These are phyloP conservation scores for Fomes fomentarius DNA, from an alignment of 1,284 basidiomycete species.

Conservation along the genomic window DNA sequence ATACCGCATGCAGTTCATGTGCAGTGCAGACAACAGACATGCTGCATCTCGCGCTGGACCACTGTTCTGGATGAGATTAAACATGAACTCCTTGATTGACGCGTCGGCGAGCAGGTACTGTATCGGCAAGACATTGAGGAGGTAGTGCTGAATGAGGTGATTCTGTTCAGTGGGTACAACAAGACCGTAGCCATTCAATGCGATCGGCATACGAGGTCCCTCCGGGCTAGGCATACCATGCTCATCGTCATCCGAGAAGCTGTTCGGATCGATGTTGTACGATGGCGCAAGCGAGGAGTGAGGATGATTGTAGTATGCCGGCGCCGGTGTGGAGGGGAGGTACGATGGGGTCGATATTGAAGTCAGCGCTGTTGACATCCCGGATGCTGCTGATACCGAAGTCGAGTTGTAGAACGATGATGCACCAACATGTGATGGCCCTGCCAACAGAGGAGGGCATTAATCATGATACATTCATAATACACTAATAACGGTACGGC, in stretches of 20 bases:
- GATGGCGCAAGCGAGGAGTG: conserved; percentile 25
- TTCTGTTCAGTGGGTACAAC: conserved; percentile 34
- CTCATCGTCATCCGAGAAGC: conserved; percentile 29
- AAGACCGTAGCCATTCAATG: conserved; percentile 27
- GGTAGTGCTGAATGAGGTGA: conserved; percentile 46
- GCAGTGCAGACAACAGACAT: conserved; percentile 57
- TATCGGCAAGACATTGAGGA: conserved; percentile 56
- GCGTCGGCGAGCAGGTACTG: conserved; percentile 70
- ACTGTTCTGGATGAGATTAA: conserved; percentile 48
- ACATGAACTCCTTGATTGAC: conserved; percentile 44
- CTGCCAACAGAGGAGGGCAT: conserved; percentile 61
- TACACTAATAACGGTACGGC: conserved; percentile 71
- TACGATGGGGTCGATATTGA: conserved; percentile 19
- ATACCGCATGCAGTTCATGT: conserved; percentile 40
- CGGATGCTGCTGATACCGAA: conserved; percentile 11
- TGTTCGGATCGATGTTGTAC: conserved; percentile 28
- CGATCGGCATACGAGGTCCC: conserved; percentile 18
- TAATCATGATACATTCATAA: conserved; percentile 72
- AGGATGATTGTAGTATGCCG: conserved; percentile 22
- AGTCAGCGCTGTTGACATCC: conserved; percentile 20
- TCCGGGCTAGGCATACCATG: conserved; percentile 13
- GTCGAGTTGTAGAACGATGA: conserved; percentile 25
- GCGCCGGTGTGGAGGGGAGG: conserved; percentile 7
- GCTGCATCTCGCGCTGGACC: conserved; percentile 52
- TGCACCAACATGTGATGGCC: conserved; percentile 38